Evolutionary conservation across 140 eudicot species (phyloP), one percentile per base, ranked within the genome.

Genomic region (Oenanthe javanica): DNA sequence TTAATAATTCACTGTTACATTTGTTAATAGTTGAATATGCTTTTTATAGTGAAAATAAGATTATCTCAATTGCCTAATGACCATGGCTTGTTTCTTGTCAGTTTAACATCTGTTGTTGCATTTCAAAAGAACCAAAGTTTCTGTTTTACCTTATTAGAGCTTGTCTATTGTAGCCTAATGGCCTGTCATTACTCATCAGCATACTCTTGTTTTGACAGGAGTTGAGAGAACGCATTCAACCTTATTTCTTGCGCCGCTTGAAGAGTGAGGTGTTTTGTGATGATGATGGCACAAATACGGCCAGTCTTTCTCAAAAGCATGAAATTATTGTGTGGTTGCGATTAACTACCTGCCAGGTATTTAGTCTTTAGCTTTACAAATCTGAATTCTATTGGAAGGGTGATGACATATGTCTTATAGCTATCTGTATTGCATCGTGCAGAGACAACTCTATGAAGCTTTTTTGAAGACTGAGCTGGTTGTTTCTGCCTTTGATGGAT

Each of bases 391-490:
- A 4, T 82, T 5, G 71, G 43, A 69, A 67, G 42, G 52, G 31
- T 55, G 21, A 79, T 81, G 51, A 73, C 43, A 11, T 59, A 80
- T 42, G 8, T 19, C 27, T 75, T 21, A 3, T 61, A 47, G 57
- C 23, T 70, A 64, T 78, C 13, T 47, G 31, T 9, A 57, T 70
- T 77, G 67, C 76, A 77, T 77, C 6, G n/a, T 89, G 73, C 86
- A 95, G 99, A 91, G 97, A 9, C 97, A 86, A 79, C 90, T 95
- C 0, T 95, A 95, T 76, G 97, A 91, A 89, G 97, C 99, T 31
- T 95, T 90, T 87, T 85, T 95, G 89, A 95, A 92, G 9, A 92
- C 97, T 87, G 99, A 92, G 86, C 85, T 95, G 77, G 99, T 95
- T 57, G 85, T 95, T 81, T 92, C 97, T 46, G 97, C 99, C 21